Percentiles rank a stretch among this genome's conserved stretches.
phyloP scores from a whole-genome alignment of 208 protist species.

The Wallacemonas sp. region DNA sequence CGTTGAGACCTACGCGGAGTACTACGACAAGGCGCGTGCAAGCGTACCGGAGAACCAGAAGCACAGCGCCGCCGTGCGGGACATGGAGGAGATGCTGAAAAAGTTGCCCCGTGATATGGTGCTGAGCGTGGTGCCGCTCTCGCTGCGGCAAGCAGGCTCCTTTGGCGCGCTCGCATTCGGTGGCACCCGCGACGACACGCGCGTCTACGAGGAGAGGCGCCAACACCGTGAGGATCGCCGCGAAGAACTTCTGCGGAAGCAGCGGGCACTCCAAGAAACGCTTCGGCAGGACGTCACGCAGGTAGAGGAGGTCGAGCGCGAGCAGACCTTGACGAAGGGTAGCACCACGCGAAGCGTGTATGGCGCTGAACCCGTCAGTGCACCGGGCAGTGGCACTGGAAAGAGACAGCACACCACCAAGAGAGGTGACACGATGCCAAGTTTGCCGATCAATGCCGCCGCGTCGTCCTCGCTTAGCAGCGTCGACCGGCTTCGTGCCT shows the following conservation, averaged over 20 bases:
- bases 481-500: constrained; percentile 18
- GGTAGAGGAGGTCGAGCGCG: not conserved
- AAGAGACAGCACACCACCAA: not conserved
- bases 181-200: constrained; percentile 27
- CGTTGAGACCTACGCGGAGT: constrained; percentile 63
- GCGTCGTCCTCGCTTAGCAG: constrained; percentile 8
- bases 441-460: not conserved
- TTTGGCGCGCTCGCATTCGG: constrained; percentile 61
- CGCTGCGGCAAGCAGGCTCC: constrained; percentile 22
- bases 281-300: constrained; percentile 26
- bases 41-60: constrained; percentile 9
- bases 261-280: constrained; percentile 42
- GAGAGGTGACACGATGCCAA: not conserved
- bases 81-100: constrained; percentile 32
- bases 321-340: not conserved
- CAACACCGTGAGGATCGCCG: constrained; percentile 33
- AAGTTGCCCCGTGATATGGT: constrained; percentile 38
- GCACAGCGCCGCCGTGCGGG: constrained; percentile 21
- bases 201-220: constrained; percentile 41
- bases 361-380: not conserved
- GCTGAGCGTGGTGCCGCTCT: constrained; percentile 29
- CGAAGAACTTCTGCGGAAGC: constrained; percentile 38
- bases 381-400: too few species aligned
- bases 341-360: not conserved
- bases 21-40: constrained; percentile 40